Evolutionary conservation across 2,329 filamentous ascomycete genomes (phyloP).

Genomic region (Colletotrichum echinochloae): DNA sequence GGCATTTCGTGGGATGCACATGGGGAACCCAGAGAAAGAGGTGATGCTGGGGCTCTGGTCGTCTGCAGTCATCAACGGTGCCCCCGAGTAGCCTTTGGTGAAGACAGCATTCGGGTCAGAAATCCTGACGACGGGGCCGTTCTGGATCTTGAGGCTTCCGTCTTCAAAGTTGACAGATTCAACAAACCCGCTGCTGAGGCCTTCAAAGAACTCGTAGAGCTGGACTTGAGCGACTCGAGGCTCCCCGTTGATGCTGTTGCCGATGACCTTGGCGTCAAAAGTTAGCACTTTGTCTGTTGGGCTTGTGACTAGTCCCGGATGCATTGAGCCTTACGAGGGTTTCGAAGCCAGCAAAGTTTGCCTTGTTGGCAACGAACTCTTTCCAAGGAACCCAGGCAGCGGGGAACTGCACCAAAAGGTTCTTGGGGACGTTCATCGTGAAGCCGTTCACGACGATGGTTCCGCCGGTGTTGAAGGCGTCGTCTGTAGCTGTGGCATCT

Average conservation of each 20-base stretch:
- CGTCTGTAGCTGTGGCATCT: conserved; percentile 49
- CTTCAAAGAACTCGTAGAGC: conserved; percentile 51
- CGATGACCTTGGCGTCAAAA: conserved; percentile 48
- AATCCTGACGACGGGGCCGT: conserved; percentile 51
- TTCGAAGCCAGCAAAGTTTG: conserved; percentile 51
- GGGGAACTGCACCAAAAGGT: conserved; percentile 62
- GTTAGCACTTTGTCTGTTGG: not conserved
- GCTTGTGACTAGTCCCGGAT: too few relatives aligned
- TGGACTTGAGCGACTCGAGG: conserved; percentile 50
- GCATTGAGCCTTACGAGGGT: conserved; percentile 46
- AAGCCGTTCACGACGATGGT: conserved; percentile 59
- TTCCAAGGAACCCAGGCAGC: conserved; percentile 58
- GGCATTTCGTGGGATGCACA: conserved; percentile 61
- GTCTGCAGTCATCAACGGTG: conserved; percentile 60
- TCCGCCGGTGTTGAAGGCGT: conserved; percentile 59
- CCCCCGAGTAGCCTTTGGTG: conserved; percentile 51
- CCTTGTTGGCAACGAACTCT: conserved; percentile 50
- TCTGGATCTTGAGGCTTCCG: conserved; percentile 50
- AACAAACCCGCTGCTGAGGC: conserved; percentile 51
- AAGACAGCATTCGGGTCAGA: conserved; percentile 61
- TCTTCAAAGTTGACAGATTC: conserved; percentile 50
- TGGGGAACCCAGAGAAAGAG: conserved; percentile 63
- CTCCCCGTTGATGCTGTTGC: conserved; percentile 51
- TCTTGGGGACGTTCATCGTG: conserved; percentile 60
- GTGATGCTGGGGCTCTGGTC: conserved; percentile 61